These are phyloP conservation scores for Russula vinacea DNA, from an alignment of 768 basidiomycete genomes.

Conservation along the genomic window DNA sequence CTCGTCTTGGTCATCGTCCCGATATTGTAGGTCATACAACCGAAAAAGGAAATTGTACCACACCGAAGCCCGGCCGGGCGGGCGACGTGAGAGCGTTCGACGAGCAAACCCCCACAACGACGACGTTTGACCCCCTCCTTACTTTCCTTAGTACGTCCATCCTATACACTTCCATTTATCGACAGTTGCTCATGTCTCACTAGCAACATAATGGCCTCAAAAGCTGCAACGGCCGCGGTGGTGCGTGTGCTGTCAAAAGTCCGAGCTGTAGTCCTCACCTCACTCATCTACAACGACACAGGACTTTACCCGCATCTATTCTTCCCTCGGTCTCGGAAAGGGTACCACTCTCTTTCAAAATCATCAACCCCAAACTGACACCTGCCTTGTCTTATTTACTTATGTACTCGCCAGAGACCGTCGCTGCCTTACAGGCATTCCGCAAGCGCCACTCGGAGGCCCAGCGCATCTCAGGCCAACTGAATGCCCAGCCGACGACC, in stretches of 20 bases:
- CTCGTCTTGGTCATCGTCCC: too few relatives aligned
- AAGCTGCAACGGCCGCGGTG: constrained; percentile 66
- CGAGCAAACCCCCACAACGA: not conserved
- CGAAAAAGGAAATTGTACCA: constrained; percentile 1
- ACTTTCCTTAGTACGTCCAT: constrained; percentile 14
- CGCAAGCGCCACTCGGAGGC: constrained; percentile 93
- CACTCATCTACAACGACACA: constrained; percentile 34
- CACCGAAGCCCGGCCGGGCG: constrained; percentile 5
- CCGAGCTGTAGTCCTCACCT: constrained; percentile 22
- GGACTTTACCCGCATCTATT: constrained; percentile 84
- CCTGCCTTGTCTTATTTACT: not conserved
- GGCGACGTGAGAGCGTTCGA: not conserved
- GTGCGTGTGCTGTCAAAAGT: constrained; percentile 32
- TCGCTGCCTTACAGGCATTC: constrained; percentile 88
- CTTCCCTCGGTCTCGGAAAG: constrained; percentile 80
- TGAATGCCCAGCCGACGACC: constrained; percentile 68
- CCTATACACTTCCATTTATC: not conserved
- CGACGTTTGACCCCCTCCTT: not conserved
- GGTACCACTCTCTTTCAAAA: constrained; percentile 46
- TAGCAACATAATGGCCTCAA: constrained; percentile 54
- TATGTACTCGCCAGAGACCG: constrained; percentile 71
- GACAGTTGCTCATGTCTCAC: not conserved
- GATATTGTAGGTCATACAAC: not conserved
- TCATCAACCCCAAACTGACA: not conserved
- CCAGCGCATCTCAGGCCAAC: constrained; percentile 63